Conservation (phyloP, 163 green algal genomes). For the Volvox carteri region DNA sequence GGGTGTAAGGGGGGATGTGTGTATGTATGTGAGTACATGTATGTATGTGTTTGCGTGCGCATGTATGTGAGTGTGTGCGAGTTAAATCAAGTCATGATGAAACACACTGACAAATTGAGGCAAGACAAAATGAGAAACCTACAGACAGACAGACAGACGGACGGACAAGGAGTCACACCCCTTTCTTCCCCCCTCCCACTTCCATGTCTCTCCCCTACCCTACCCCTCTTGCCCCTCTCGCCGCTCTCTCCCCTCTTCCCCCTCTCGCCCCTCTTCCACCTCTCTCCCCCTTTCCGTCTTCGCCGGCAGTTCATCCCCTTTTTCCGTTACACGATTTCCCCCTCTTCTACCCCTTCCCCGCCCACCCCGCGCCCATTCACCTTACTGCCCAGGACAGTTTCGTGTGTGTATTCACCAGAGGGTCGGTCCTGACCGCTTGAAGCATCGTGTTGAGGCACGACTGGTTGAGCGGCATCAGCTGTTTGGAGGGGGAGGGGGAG, state of each 20-base stretch:
- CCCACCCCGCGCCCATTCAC: neutral
- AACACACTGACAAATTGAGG: no score
- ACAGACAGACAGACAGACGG: no score
- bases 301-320: neutral
- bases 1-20: no score
- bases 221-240: neutral
- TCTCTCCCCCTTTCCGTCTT: neutral
- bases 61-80: no score
- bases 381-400: neutral
- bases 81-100: no score
- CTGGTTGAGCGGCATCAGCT: slow-evolving; percentile 16
- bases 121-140: no score
- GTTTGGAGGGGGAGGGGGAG: neutral
- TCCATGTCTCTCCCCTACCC: neutral
- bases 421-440: neutral
- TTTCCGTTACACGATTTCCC: neutral
- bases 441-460: neutral
- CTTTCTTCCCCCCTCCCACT: neutral
- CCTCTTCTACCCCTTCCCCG: neutral
- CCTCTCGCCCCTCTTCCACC: neutral
- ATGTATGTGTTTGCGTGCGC: no score
- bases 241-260: neutral
- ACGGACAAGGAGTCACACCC: no score
- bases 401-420: neutral
- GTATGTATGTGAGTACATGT: no score